Evolutionary conservation across 2,329 filamentous ascomycete genomes (phyloP).

Genomic region (Epichloe sibirici): DNA sequence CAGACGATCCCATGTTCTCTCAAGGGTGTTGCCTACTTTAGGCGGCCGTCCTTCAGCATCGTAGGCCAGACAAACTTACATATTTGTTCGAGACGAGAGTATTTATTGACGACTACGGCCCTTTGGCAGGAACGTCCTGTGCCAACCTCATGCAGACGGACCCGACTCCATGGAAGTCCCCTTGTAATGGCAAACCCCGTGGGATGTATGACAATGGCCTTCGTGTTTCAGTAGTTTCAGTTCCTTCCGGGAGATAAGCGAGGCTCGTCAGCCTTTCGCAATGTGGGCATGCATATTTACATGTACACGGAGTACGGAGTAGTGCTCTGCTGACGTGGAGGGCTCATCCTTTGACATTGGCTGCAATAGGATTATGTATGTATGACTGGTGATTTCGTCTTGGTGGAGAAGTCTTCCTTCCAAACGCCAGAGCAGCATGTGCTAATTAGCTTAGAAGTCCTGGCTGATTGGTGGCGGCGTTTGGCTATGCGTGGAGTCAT

Average conservation of each 20-base stretch:
- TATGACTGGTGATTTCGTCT: neutral
- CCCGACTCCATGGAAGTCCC: neutral
- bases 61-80: neutral
- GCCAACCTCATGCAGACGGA: neutral
- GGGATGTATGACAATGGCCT: neutral
- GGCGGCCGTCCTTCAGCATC: neutral
- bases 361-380: neutral
- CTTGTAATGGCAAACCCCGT: neutral
- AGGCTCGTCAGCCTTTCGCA: neutral
- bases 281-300: neutral
- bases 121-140: neutral
- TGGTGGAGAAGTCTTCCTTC: neutral
- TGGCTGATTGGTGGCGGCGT: neutral
- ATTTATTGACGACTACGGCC: neutral
- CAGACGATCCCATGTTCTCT: neutral
- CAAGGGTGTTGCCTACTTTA: neutral
- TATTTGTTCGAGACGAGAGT: neutral
- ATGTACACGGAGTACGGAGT: neutral
- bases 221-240: constrained; percentile 1
- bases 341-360: neutral
- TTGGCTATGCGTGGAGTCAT: neutral
- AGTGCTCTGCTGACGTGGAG: neutral
- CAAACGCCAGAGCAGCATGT: neutral
- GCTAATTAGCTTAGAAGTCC: neutral
- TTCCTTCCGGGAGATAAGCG: constrained; percentile 1